These are phyloP conservation scores for Zygosaccharomyces rouxii DNA, from an alignment of 805 yeast species.

Conservation along the genomic window DNA sequence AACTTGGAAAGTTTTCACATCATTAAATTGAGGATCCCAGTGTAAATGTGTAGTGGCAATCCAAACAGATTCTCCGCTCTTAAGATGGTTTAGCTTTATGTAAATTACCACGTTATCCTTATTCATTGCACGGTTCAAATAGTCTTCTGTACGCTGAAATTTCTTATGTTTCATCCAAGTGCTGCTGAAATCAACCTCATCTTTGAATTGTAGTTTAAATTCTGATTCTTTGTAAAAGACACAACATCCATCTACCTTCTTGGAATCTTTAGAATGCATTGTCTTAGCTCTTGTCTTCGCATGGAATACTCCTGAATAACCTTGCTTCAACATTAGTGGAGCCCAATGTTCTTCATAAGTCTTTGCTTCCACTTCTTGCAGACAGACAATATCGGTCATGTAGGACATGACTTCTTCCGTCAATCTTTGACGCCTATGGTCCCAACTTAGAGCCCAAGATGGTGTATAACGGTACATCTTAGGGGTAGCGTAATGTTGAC, in stretches of 20 bases:
- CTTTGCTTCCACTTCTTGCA: slow-evolving; percentile 92
- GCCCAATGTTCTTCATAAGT: slow-evolving; percentile 84
- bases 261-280: slow-evolving; percentile 72
- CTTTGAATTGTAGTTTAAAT: slow-evolving; percentile 67
- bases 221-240: slow-evolving; percentile 69
- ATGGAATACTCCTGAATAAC: slow-evolving; percentile 78
- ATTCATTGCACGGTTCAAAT: slow-evolving; percentile 92
- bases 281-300: slow-evolving; percentile 91
- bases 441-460: slow-evolving; percentile 95
- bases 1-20: slow-evolving; percentile 93
- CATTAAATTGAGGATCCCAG: slow-evolving; percentile 97
- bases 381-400: slow-evolving; percentile 75
- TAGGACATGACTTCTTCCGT: slow-evolving; percentile 64
- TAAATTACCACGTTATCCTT: slow-evolving; percentile 90
- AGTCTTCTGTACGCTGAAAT: slow-evolving; percentile 88
- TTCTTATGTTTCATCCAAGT: slow-evolving; percentile 77
- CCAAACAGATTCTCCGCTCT: slow-evolving; percentile 66
- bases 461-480: slow-evolving; percentile 93
- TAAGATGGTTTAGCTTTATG: slow-evolving; percentile 64
- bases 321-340: slow-evolving; percentile 64
- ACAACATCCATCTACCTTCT: slow-evolving; percentile 98
- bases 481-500: slow-evolving; percentile 93
- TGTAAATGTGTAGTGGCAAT: slow-evolving; percentile 91
- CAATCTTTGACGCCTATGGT: slow-evolving; percentile 73
- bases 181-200: slow-evolving; percentile 75